phyloP scores from a whole-genome alignment of 768 basidiomycete genomes.

The Punctularia strigosozonata region DNA sequence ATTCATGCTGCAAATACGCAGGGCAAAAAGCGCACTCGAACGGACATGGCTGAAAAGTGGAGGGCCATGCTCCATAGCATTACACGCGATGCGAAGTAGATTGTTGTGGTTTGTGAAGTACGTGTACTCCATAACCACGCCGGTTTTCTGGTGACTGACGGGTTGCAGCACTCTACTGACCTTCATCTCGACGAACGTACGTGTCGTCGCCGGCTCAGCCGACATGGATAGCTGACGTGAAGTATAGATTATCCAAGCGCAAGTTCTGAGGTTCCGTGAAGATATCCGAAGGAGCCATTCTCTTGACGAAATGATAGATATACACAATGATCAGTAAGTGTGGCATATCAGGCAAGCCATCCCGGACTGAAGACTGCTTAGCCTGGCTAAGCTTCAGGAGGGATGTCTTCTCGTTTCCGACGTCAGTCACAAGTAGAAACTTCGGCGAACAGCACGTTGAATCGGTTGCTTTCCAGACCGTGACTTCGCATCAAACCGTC shows the following conservation, averaged over 20 bases:
- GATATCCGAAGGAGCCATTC: slow-evolving; percentile 41
- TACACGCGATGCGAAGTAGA: slow-evolving; percentile 67
- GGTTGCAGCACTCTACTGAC: slow-evolving; percentile 44
- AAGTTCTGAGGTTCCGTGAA: slow-evolving; percentile 48
- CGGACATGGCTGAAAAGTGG: slow-evolving; percentile 23
- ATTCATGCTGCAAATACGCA: slow-evolving; percentile 60
- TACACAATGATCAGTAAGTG: slow-evolving; percentile 63
- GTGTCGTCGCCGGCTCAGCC: slow-evolving; percentile 8
- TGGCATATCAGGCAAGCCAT: background rate
- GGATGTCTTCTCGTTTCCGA: slow-evolving; percentile 55
- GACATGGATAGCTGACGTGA: background rate
- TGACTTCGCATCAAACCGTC: slow-evolving; percentile 52
- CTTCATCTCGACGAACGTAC: slow-evolving; percentile 64
- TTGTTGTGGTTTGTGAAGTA: slow-evolving; percentile 82
- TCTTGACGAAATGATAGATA: slow-evolving; percentile 62
- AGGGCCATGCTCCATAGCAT: slow-evolving; percentile 52
- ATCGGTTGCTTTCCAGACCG: slow-evolving; percentile 31
- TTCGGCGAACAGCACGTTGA: background rate
- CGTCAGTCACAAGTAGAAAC: slow-evolving; percentile 23
- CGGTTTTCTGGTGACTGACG: background rate
- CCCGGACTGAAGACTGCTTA: slow-evolving; percentile 14
- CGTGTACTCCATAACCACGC: slow-evolving; percentile 16
- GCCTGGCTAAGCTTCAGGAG: slow-evolving; percentile 47
- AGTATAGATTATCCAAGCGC: slow-evolving; percentile 53
- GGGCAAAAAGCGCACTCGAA: slow-evolving; percentile 64